Conservation (phyloP, 1,284 basidiomycete genomes). For the Peniophora sp. region DNA sequence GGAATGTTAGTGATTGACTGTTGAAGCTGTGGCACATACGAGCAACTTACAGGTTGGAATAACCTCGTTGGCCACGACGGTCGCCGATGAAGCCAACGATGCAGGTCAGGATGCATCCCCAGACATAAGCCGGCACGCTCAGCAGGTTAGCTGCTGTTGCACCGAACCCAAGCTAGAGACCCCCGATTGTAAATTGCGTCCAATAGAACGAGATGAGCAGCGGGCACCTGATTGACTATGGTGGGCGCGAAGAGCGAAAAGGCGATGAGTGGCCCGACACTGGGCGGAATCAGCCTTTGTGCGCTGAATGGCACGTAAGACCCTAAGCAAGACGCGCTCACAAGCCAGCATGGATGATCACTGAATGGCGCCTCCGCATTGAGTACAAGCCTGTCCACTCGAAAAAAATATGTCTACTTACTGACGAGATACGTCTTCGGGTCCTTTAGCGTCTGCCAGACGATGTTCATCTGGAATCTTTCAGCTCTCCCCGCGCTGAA, state of each 20-base stretch:
- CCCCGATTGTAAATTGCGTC: neutral
- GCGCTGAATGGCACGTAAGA: neutral
- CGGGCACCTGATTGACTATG: conserved; percentile 37
- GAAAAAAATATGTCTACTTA: conserved; percentile 14
- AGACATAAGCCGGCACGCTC: conserved; percentile 43
- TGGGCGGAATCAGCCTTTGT: conserved; percentile 9
- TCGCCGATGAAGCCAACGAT: conserved; percentile 41
- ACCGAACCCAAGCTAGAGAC: conserved; percentile 26
- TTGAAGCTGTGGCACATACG: conserved; percentile 1
- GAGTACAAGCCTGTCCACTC: no score
- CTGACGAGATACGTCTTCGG: conserved; percentile 46
- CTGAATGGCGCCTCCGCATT: no score
- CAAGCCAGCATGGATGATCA: conserved; percentile 42
- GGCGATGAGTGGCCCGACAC: conserved; percentile 43
- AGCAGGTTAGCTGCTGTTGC: conserved; percentile 47
- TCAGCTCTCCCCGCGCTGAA: conserved; percentile 40
- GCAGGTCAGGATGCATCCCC: conserved; percentile 41
- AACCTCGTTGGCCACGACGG: conserved; percentile 32
- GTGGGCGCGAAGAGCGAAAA: conserved; percentile 50
- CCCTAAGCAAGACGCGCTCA: conserved; percentile 19
- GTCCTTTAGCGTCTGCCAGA: conserved; percentile 40
- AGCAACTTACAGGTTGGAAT: conserved; percentile 35
- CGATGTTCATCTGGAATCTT: conserved; percentile 32
- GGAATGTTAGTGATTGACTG: conserved; percentile 11
- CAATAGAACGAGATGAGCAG: neutral